Evolutionary conservation across 176 grass and related monocot genomes (phyloP).

Genomic region (Musa acuminata): DNA sequence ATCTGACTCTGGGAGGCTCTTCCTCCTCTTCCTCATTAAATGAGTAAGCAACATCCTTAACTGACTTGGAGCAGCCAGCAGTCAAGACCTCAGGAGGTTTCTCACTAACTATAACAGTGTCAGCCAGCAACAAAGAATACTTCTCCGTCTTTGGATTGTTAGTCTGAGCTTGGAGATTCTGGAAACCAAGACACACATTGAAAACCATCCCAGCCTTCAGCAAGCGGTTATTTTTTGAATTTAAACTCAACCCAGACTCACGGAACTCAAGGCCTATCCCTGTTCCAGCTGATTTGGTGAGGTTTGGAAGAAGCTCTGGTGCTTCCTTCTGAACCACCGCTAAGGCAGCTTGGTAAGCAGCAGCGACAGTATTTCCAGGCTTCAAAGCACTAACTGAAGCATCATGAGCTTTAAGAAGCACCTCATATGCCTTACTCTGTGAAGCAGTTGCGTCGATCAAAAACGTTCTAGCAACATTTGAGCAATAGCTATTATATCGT

Average conservation of each 20-base stretch:
- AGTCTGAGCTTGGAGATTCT: slow-evolving; percentile 65
- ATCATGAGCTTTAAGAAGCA: slow-evolving; percentile 79
- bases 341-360: slow-evolving; percentile 51
- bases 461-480: slow-evolving; percentile 81
- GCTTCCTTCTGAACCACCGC: slow-evolving; percentile 58
- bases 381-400: slow-evolving; percentile 51
- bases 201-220: slow-evolving; percentile 78
- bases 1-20: slow-evolving; percentile 22
- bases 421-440: slow-evolving; percentile 68
- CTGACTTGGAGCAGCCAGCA: slow-evolving; percentile 53
- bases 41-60: slow-evolving; percentile 60
- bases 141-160: slow-evolving; percentile 71
- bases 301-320: slow-evolving; percentile 54
- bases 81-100: slow-evolving; percentile 53
- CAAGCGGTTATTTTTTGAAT: slow-evolving; percentile 48
- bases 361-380: slow-evolving; percentile 52
- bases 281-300: slow-evolving; percentile 81
- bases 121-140: slow-evolving; percentile 68
- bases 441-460: slow-evolving; percentile 66
- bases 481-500: slow-evolving; percentile 81
- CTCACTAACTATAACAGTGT: slow-evolving; percentile 67
- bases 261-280: slow-evolving; percentile 89
- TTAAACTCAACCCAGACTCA: slow-evolving; percentile 74
- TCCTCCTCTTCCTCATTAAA: slow-evolving; percentile 71
- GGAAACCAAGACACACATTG: slow-evolving; percentile 82